Base-by-base conservation (phyloP, 345 rosid species). In the Moricandia arvensis region DNA sequence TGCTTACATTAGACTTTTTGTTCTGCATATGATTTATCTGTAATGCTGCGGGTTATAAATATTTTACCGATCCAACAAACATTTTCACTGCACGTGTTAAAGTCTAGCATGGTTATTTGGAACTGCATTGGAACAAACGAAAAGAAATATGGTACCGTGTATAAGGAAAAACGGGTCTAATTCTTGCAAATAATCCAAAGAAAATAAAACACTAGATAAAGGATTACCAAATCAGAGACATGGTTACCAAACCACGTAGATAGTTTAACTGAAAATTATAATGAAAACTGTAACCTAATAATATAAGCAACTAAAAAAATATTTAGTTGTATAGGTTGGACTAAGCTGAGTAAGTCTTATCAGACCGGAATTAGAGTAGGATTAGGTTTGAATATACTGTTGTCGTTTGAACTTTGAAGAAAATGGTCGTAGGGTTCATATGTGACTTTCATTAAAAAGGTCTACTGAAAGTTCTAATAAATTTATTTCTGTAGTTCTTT, bases 231-330 rank as follows among this genome's bases (percentile, higher is more conserved):
- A 74, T 38, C 7, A 74, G 47, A 74, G 33, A 65, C 24, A 17
- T 12, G 66, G 18, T 66, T 43, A 66, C 66, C 78, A 30, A 66
- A 41, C 59, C 26, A 57, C 64, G 41, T 74, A 17, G 66, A 66
- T 45, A n/a, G 47, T 57, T 41, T 74, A 41, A 66, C 66, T 43
- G 26, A 41, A 55, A 17, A 10, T 65, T 8, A 65, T 7, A 5
- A 41, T 5, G 18, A 38, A 11, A 8, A n/a, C n/a, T 43, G 12
- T 45, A 45, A n/a, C 53, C 53, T 45, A 38, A 31, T 21, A 24
- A 55, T 2, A 51, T 17, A 49, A 53, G 1, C 27, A 18, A 18
- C 27, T 18, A 17, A 51, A 8, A 18, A 18, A 3, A 53, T 6
- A 15, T 3, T n/a, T n/a, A n/a, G n/a, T n/a, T n/a, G n/a, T n/a